A percentile compares a stretch with the other conserved stretches of the same genome.
These are phyloP conservation scores for Nemania sp. DNA, from an alignment of 2,329 filamentous ascomycete species.

Conservation along the genomic window DNA sequence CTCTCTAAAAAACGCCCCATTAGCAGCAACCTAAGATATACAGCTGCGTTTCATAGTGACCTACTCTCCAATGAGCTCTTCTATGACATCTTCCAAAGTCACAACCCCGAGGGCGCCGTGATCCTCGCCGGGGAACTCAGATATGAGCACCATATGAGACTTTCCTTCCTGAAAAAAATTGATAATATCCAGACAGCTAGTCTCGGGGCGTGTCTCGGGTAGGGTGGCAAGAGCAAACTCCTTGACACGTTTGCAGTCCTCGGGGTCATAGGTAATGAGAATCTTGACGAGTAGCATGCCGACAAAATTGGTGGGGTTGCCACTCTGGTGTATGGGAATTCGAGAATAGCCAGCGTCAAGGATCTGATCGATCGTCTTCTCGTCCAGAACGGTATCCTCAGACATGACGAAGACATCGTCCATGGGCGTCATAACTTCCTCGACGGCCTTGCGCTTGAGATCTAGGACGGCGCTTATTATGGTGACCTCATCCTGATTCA, in stretches of 20 bases:
- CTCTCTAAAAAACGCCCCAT: constrained; percentile 58
- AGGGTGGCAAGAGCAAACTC: constrained; percentile 93
- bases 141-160: constrained; percentile 97
- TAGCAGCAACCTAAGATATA: constrained; percentile 11
- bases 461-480: constrained; percentile 98
- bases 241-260: constrained; percentile 82
- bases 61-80: constrained; percentile 96
- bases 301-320: constrained; percentile 85
- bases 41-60: constrained; percentile 38
- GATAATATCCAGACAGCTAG: constrained; percentile 96
- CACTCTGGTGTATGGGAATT: constrained; percentile 89
- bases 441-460: constrained; percentile 93
- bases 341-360: constrained; percentile 92
- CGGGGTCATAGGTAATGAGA: constrained; percentile 96
- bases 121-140: constrained; percentile 85
- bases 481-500: constrained; percentile 97
- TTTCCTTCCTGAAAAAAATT: constrained; percentile 99
- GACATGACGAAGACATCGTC: constrained; percentile 95
- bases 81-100: constrained; percentile 96
- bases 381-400: constrained; percentile 90
- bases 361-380: constrained; percentile 92
- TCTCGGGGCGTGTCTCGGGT: constrained; percentile 92
- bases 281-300: constrained; percentile 99
- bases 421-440: constrained; percentile 98
- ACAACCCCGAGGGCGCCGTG: constrained; percentile 91